phyloP scores from a whole-genome alignment of 208 protist species.

The Wallacemonas rigidus region DNA sequence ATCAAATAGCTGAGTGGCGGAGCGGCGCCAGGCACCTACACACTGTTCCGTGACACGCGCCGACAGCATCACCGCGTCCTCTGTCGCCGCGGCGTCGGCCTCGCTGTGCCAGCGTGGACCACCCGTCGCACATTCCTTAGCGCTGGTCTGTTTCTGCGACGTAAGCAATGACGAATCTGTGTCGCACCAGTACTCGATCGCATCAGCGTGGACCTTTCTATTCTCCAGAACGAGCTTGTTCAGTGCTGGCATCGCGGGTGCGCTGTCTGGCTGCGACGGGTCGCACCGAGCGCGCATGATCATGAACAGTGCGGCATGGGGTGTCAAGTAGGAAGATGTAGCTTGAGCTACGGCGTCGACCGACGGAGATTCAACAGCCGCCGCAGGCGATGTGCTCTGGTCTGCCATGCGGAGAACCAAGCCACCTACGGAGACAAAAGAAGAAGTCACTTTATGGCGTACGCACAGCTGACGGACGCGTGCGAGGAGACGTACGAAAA shows the following conservation, averaged over 20 bases:
- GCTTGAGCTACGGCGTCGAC: too few species aligned
- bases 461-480: too few species aligned
- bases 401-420: too few species aligned
- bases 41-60: background rate
- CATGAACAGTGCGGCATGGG: background rate
- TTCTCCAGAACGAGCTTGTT: conserved; percentile 4
- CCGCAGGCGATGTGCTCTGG: too few species aligned
- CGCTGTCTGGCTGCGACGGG: background rate
- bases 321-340: background rate
- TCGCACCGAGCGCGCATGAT: background rate
- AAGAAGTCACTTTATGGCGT: too few species aligned
- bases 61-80: background rate
- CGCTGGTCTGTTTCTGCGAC: background rate
- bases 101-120: conserved; percentile 1
- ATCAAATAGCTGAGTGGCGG: conserved; percentile 1
- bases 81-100: conserved; percentile 7
- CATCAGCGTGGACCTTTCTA: background rate
- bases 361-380: too few species aligned
- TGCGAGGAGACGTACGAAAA: too few species aligned
- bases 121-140: background rate
- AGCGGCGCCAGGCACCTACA: background rate
- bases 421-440: too few species aligned
- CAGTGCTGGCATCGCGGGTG: background rate
- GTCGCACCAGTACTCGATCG: conserved; percentile 14
- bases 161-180: background rate